Evolutionary conservation across 2,329 filamentous ascomycete genomes (phyloP), one percentile per base, ranked within the genome.

Genomic region (Sodiomyces alkalinus): DNA sequence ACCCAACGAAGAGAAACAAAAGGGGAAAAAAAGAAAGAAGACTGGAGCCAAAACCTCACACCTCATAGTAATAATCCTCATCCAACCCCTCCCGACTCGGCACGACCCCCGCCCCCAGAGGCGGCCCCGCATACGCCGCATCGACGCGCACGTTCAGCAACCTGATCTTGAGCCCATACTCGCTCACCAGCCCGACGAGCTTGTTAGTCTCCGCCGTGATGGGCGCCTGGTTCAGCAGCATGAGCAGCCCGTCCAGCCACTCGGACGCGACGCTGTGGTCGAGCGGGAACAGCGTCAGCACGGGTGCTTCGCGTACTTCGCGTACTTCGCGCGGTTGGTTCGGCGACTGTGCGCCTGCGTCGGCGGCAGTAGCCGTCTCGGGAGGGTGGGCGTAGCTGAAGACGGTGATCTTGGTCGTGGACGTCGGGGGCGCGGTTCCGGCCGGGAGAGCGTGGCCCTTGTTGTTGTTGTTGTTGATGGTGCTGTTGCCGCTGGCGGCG

Each of bases 201-300:
- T 90, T 92, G 48, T 79, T 87, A 19, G 90, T 96, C 55, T 96
- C 87, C 3, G 85, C 73, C n/a, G 90, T 98, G 47, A 98, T 94
- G 13, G 90, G 90, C 33, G 86, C 74, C 53, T 98, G 90, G 46
- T 92, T 85, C 15, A 98, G 65, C 30, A 98, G 63, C 85, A 98
- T 92, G 32, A 96, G 64, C 38, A 98, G 58, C 1, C 90, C 90
- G 49, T 98, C 90, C 5, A 98, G 65, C 90, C 90, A 98, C 54
- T 98, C 90, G 1, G 85, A 92, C 7, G 90, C 90, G 26, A 90
- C 59, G 38, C 74, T 81, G 47, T 90, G 79, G 33, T 74, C 80
- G 33, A 74, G 60, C 5, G 87, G 86, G 49, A 83, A 75, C 29
- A 98, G 64, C n/a, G 77, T 81, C 30, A 98, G 62, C 14, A 96